Base-by-base conservation (phyloP, 495 filamentous ascomycete species). In the Penicillium atrosanguineum region DNA sequence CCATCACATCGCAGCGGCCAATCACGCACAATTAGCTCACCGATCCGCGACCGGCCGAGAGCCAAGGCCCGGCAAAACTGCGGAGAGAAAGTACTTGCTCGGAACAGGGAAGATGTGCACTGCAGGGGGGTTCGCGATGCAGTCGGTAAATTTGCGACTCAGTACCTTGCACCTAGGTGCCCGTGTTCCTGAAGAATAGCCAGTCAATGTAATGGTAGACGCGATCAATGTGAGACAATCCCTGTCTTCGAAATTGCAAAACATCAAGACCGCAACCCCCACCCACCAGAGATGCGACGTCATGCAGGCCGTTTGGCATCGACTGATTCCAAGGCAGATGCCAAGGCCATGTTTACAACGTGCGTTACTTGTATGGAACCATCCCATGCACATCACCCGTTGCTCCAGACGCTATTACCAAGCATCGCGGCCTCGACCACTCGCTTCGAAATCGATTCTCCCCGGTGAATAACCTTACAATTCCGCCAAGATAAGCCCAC, bases 361-460 rank as follows among this genome's bases (percentile, higher is more conserved):
- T 26, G 21, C 7, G 3, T 16, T 26, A 18, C 1, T n/a, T 44
- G 37, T 48, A 40, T 55, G 51, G 48, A 51, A 46, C 11, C 18
- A 28, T 16, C 11, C 20, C 12, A 28, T 43, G 49, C 53, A 52
- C 23, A 56, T 37, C 26, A 42, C 16, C 48, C 55, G 50, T 16
- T 14, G 48, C 34, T 56, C 53, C 57, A 60, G 57, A 53, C 53
- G 49, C 39, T 25, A 62, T 65, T 65, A 65, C 55, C 59, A 62
- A 62, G 52, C 59, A 59, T 20, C 39, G 25, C 20, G 55, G 61
- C 34, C 62, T 65, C 62, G 59, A 54, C 55, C 55, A 21, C 41
- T 47, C 21, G 44, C 44, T 60, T 52, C 25, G 29, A 34, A 52
- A 55, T 50, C 52, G 44, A 52, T 25, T 19, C 16, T 23, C 39